Percentiles rank a stretch among this genome's conserved stretches.
phyloP scores from a whole-genome alignment of 345 rosid genomes.

The Lepidium aucheri region DNA sequence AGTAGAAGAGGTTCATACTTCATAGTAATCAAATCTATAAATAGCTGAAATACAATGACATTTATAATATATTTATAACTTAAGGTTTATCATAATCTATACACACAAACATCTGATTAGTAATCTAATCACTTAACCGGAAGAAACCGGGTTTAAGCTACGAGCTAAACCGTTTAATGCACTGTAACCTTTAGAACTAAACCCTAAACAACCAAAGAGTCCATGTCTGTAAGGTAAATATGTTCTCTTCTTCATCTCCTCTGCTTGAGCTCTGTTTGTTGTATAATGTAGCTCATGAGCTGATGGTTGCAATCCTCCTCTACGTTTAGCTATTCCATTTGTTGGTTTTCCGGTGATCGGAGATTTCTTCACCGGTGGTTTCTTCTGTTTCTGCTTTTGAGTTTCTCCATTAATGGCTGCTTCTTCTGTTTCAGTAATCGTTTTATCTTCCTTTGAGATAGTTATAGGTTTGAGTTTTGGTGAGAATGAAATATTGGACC shows the following conservation, averaged over 20 bases:
- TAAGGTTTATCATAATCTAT: background rate
- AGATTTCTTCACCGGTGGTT: slow-evolving; percentile 33
- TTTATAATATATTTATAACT: slow-evolving; percentile 12
- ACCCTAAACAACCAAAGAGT: slow-evolving; percentile 88
- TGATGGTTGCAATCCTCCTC: slow-evolving; percentile 67
- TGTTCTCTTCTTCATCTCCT: slow-evolving; percentile 95
- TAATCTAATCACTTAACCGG: slow-evolving; percentile 33
- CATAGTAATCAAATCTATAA: slow-evolving; percentile 5
- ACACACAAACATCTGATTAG: no score
- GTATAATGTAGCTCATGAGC: slow-evolving; percentile 94
- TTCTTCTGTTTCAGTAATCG: background rate
- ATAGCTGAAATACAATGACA: background rate
- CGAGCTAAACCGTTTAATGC: slow-evolving; percentile 84
- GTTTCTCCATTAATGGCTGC: background rate
- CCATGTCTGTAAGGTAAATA: slow-evolving; percentile 94
- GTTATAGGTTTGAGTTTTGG: slow-evolving; percentile 34
- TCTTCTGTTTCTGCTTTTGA: slow-evolving; percentile 32
- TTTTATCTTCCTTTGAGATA: slow-evolving; percentile 15
- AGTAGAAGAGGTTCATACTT: background rate
- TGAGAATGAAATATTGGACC: slow-evolving; percentile 60
- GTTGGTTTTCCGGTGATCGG: slow-evolving; percentile 27
- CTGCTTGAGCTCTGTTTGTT: slow-evolving; percentile 83
- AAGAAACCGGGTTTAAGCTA: slow-evolving; percentile 86
- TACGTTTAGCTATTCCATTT: slow-evolving; percentile 47
- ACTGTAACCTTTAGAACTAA: slow-evolving; percentile 92